These are phyloP conservation scores for Hebeloma cylindrosporum DNA, from an alignment of 768 basidiomycete species.

Conservation along the genomic window DNA sequence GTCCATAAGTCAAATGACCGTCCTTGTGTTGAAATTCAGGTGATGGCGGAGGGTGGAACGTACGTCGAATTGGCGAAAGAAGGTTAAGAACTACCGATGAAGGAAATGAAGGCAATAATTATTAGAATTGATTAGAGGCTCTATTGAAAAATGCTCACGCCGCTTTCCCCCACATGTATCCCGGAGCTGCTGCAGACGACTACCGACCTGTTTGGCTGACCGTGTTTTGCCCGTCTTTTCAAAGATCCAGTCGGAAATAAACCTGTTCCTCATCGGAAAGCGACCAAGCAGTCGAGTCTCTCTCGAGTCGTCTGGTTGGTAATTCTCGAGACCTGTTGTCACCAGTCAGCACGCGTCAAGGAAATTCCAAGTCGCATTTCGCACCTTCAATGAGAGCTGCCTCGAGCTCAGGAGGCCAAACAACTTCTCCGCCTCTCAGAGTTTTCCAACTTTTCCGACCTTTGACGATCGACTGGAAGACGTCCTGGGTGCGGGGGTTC, in stretches of 20 bases:
- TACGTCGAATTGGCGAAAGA: slow-evolving; percentile 38
- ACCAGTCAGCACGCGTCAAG: slow-evolving; percentile 12
- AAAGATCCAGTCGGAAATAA: slow-evolving; percentile 77
- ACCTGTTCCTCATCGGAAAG: slow-evolving; percentile 77
- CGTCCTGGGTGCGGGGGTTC: slow-evolving; percentile 48
- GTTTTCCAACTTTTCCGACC: slow-evolving; percentile 79
- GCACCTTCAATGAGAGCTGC: slow-evolving; percentile 74
- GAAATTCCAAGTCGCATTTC: slow-evolving; percentile 9
- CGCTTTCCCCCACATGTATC: slow-evolving; percentile 73
- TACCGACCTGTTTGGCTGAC: slow-evolving; percentile 79
- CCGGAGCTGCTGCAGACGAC: slow-evolving; percentile 74
- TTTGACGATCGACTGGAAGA: slow-evolving; percentile 65
- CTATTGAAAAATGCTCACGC: slow-evolving; percentile 42
- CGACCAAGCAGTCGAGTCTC: slow-evolving; percentile 73
- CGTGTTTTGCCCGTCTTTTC: slow-evolving; percentile 66
- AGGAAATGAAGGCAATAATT: slow-evolving; percentile 8
- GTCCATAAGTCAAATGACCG: slow-evolving; percentile 19
- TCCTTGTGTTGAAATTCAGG: slow-evolving; percentile 28
- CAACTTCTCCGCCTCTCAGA: slow-evolving; percentile 67
- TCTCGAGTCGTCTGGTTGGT: slow-evolving; percentile 69
- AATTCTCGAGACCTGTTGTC: slow-evolving; percentile 61
- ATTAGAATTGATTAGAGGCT: slow-evolving; percentile 9
- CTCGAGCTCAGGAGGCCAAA: slow-evolving; percentile 81
- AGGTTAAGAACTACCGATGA: slow-evolving; percentile 44
- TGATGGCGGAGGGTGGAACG: slow-evolving; percentile 29